Conservation (phyloP, 2,329 filamentous ascomycete species). For the Drechslerella coelobrocha region DNA sequence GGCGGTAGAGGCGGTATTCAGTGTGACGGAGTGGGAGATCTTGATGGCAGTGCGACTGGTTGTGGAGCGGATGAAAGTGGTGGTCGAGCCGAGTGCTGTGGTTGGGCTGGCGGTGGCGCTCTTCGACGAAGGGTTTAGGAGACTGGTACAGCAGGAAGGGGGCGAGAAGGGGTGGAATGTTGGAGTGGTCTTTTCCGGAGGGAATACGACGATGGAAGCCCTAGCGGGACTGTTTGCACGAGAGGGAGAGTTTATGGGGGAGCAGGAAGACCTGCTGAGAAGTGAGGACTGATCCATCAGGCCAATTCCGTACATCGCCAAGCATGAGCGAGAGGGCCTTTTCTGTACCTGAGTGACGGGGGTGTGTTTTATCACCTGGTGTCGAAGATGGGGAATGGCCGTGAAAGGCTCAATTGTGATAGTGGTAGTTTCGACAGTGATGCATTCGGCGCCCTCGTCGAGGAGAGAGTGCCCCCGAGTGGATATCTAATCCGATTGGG, state of each 20-base stretch:
- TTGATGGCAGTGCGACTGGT: slow-evolving; percentile 76
- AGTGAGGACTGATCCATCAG: neutral
- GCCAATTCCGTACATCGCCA: too few relatives aligned
- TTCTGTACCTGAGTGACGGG: too few relatives aligned
- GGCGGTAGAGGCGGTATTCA: slow-evolving; percentile 75
- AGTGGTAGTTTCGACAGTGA: too few relatives aligned
- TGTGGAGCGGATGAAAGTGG: slow-evolving; percentile 84
- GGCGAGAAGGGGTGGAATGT: slow-evolving; percentile 75
- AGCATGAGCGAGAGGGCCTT: too few relatives aligned
- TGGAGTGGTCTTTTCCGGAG: slow-evolving; percentile 54
- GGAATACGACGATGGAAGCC: slow-evolving; percentile 55
- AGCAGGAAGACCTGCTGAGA: slow-evolving; percentile 28
- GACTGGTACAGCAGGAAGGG: slow-evolving; percentile 66
- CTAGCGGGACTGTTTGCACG: slow-evolving; percentile 52
- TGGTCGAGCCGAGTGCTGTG: slow-evolving; percentile 85
- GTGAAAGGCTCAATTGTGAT: too few relatives aligned
- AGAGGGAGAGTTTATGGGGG: slow-evolving; percentile 38
- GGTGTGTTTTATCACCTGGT: too few relatives aligned
- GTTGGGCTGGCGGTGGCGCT: slow-evolving; percentile 83
- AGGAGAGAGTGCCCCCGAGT: too few relatives aligned
- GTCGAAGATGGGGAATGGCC: too few relatives aligned
- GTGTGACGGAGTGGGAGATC: slow-evolving; percentile 83
- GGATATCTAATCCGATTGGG: too few relatives aligned
- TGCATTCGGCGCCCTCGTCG: too few relatives aligned
- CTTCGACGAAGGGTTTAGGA: slow-evolving; percentile 83